A percentile compares a stretch with the other conserved stretches of the same genome.
phyloP scores from a whole-genome alignment of 805 yeast genomes.

The Pichia ethanolica region DNA sequence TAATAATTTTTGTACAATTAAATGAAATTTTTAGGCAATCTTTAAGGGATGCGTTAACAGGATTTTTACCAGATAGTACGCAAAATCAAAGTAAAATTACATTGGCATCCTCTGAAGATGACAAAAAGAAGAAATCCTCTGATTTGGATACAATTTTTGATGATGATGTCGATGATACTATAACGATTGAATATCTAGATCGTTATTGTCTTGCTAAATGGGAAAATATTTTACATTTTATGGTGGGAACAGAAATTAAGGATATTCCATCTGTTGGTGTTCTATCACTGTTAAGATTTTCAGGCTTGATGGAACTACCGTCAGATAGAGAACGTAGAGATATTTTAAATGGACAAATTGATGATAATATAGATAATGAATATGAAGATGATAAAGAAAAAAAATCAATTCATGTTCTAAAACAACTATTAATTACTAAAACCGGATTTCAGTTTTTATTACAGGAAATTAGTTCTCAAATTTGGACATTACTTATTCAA shows the following conservation, averaged over 20 bases:
- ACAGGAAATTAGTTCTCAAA: constrained; percentile 89
- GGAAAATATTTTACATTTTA: constrained; percentile 93
- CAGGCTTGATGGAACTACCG: constrained; percentile 79
- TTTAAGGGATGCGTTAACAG: constrained; percentile 78
- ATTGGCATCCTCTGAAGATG: constrained; percentile 4
- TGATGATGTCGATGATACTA: constrained; percentile 54
- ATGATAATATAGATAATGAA: constrained; percentile 16
- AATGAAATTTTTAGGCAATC: constrained; percentile 70
- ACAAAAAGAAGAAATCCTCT: neutral
- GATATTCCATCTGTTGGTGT: constrained; percentile 73
- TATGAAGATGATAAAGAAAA: constrained; percentile 13
- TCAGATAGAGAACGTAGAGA: constrained; percentile 26
- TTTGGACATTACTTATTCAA: constrained; percentile 87
- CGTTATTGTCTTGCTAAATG: constrained; percentile 79
- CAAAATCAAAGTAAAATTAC: constrained; percentile 3
- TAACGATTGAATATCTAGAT: constrained; percentile 62
- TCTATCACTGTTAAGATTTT: constrained; percentile 61
- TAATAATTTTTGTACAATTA: constrained; percentile 35
- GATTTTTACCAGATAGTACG: constrained; percentile 36
- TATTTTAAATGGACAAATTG: constrained; percentile 7
- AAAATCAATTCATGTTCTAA: constrained; percentile 16
- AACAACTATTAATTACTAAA: constrained; percentile 65
- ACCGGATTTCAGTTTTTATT: constrained; percentile 89
- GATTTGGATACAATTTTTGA: constrained; percentile 32
- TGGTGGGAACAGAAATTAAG: constrained; percentile 86